These are phyloP conservation scores for Penicillium canescens DNA, from an alignment of 495 filamentous ascomycete species.

Conservation along the genomic window DNA sequence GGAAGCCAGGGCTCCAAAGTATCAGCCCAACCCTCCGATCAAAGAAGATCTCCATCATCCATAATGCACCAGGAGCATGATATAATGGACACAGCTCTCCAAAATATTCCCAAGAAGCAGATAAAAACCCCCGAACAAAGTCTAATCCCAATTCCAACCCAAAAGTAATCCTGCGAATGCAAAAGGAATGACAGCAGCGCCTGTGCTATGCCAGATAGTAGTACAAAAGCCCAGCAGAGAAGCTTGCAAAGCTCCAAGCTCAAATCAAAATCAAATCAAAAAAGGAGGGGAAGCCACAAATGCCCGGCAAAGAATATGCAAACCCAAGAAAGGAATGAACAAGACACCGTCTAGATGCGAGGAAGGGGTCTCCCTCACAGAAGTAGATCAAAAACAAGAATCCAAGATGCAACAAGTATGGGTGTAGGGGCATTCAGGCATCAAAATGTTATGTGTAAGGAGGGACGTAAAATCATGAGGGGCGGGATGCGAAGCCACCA, in stretches of 20 bases:
- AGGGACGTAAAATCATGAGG: slow-evolving; percentile 44
- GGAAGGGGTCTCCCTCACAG: slow-evolving; percentile 15
- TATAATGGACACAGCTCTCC: slow-evolving; percentile 14
- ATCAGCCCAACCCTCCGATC: background rate
- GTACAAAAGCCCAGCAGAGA: slow-evolving; percentile 37
- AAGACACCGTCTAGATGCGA: slow-evolving; percentile 41
- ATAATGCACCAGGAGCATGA: background rate
- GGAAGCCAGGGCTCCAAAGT: background rate
- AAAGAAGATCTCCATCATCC: background rate
- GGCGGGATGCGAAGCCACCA: slow-evolving; percentile 9
- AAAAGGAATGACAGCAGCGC: slow-evolving; percentile 50
- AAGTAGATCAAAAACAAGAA: slow-evolving; percentile 12
- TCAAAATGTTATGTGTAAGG: slow-evolving; percentile 33
- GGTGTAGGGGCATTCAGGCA: slow-evolving; percentile 37
- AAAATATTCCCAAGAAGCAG: slow-evolving; percentile 16
- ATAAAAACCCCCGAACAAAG: slow-evolving; percentile 3
- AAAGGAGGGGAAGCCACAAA: slow-evolving; percentile 43
- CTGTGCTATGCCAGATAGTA: slow-evolving; percentile 44
- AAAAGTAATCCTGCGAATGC: slow-evolving; percentile 36
- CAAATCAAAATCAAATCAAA: background rate
- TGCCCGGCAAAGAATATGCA: slow-evolving; percentile 37
- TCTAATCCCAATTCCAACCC: slow-evolving; percentile 30
- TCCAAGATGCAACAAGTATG: slow-evolving; percentile 16
- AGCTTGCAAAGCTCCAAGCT: background rate
- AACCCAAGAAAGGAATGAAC: slow-evolving; percentile 40